Percentiles rank a stretch among this genome's conserved stretches.
Conservation (phyloP, 1,139 yeast species). For the Wickerhamomyces sp. region DNA sequence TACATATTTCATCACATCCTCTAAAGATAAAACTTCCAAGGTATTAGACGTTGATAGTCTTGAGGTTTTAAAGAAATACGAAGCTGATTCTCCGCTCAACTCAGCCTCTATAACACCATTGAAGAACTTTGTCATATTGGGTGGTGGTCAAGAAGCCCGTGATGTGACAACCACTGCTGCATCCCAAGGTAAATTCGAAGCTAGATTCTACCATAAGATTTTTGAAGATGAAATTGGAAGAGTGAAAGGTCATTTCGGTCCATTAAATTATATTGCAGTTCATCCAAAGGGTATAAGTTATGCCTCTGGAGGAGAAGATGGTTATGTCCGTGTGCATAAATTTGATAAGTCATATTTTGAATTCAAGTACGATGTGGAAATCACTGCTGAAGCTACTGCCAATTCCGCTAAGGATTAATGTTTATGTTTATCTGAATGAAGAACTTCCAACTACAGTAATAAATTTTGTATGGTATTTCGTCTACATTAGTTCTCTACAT, state of each 20-base stretch:
- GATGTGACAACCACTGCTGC: constrained; percentile 96
- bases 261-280: constrained; percentile 87
- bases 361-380: constrained; percentile 88
- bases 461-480: no score
- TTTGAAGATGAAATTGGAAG: constrained; percentile 96
- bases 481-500: no score
- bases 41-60: constrained; percentile 76
- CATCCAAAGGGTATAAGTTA: constrained; percentile 94
- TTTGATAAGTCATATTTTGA: constrained; percentile 92
- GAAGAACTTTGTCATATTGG: constrained; percentile 87
- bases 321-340: constrained; percentile 89
- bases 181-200: constrained; percentile 94
- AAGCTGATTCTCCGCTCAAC: constrained; percentile 92
- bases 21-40: constrained; percentile 88
- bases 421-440: no score
- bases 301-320: constrained; percentile 98
- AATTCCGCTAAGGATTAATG: constrained; percentile 8
- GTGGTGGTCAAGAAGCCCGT: constrained; percentile 99
- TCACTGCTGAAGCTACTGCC: constrained; percentile 52
- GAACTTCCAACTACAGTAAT: no score
- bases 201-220: constrained; percentile 91
- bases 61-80: constrained; percentile 67
- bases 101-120: constrained; percentile 91
- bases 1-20: constrained; percentile 87
- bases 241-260: constrained; percentile 98